phyloP scores from a whole-genome alignment of 2,329 filamentous ascomycete genomes.

The Monosporascus sp. region DNA sequence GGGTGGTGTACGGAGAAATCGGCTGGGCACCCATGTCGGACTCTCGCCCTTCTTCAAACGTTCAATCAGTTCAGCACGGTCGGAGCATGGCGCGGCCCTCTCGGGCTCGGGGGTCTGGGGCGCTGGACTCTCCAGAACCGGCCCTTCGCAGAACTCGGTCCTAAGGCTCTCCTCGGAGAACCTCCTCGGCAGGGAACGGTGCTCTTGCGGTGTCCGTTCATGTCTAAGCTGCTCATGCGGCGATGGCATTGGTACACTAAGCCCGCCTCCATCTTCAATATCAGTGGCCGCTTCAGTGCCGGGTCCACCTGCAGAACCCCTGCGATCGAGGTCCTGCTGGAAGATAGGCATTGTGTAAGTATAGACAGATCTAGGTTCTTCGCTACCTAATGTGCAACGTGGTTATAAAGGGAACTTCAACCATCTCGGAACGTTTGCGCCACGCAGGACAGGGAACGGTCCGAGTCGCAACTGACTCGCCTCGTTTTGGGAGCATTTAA shows the following conservation, averaged over 20 bases:
- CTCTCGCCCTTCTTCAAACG: conserved; percentile 75
- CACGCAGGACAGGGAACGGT: background rate
- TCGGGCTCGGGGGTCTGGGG: conserved; percentile 27
- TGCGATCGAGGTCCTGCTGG: conserved; percentile 43
- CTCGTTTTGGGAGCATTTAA: no score
- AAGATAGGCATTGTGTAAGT: conserved; percentile 51
- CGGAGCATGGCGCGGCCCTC: conserved; percentile 36
- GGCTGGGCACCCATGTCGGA: conserved; percentile 66
- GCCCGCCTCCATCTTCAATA: background rate
- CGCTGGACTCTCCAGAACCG: conserved; percentile 38
- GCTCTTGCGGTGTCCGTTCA: background rate
- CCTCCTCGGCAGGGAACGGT: conserved; percentile 24
- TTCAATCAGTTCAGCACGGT: conserved; percentile 76
- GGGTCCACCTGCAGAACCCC: conserved; percentile 20
- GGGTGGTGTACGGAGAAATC: conserved; percentile 43
- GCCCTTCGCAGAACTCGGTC: conserved; percentile 57
- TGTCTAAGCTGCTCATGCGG: conserved; percentile 13
- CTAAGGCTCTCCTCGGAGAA: conserved; percentile 56
- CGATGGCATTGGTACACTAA: conserved; percentile 14
- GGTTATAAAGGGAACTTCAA: background rate
- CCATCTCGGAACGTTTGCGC: background rate
- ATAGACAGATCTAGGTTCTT: background rate
- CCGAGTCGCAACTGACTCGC: background rate
- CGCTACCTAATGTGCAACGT: background rate
- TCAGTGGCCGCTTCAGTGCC: background rate